Evolutionary conservation across 2,329 filamentous ascomycete genomes (phyloP), one percentile per base, ranked within the genome.

Genomic region (Chaetomiaceae sp.): DNA sequence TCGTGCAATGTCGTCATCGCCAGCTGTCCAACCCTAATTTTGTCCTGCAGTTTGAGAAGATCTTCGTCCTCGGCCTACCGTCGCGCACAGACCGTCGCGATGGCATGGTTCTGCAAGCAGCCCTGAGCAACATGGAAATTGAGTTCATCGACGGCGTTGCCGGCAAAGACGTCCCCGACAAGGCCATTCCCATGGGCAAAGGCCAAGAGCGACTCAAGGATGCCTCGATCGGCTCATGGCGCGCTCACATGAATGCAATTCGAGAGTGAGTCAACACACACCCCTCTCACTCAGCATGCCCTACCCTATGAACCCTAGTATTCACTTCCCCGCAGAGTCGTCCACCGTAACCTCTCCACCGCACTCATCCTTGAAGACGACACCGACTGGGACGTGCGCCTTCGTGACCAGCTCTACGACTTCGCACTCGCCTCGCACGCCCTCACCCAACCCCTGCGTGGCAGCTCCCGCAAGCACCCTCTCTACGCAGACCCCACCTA

Each of bases 51-150:
- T 79, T 80, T 54, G 66, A 44, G 73, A 33, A 71, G 45, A 75
- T 80, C 9, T 70, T 78, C 58, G 73, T 77, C 18, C 69, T 80
- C 27, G 75, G 74, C 33, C 67, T 79, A 20, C 73, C 74, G 1
- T 69, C 69, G 18, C 66, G 77, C 10, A 73, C 69, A 16, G 77
- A 80, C 56, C 72, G 75, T 11, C 71, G 74, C 42, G 74, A 79
- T 62, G 66, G 71, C 4, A 71, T 79, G 57, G 62, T 67, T 1
- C 63, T 77, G 9, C 71, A 73, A 3, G 73, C 75, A 3, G 68
- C 71, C 2, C 67, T 74, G 5, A 75, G 68, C 36, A 67, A 71
- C 14, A 60, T 79, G 14, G 59, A 69, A 1, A 58, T 79, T 20
- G 70, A 73, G 2, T 78, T 73, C 59, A 61, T 77, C 2, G 69